Conservation (phyloP, 2,329 filamentous ascomycete genomes). For the Epichloe elymi region DNA sequence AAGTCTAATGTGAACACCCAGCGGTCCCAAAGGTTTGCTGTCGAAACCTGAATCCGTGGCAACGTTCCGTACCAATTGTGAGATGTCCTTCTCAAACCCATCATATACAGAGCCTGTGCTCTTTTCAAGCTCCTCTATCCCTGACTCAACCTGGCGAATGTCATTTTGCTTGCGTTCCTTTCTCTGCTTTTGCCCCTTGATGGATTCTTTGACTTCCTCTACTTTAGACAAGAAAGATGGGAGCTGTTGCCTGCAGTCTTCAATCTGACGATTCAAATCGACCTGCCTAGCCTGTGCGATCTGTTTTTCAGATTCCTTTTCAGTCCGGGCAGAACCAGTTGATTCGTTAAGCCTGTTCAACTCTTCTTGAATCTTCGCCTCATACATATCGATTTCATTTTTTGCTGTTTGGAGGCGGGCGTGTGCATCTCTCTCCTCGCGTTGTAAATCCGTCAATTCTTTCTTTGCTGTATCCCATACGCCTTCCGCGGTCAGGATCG, state of each 20-base stretch:
- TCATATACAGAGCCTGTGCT: constrained; percentile 44
- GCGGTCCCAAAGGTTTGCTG: constrained; percentile 65
- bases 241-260: constrained; percentile 16
- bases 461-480: constrained; percentile 39
- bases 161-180: constrained; percentile 38
- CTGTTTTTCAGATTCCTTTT: constrained; percentile 43
- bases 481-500: constrained; percentile 30
- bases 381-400: constrained; percentile 29
- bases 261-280: constrained; percentile 14
- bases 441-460: constrained; percentile 39
- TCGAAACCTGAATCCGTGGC: constrained; percentile 55
- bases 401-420: constrained; percentile 41
- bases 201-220: constrained; percentile 18
- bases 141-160: constrained; percentile 34
- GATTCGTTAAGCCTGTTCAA: constrained; percentile 49
- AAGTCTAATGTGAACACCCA: constrained; percentile 67
- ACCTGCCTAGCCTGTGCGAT: constrained; percentile 16
- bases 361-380: constrained; percentile 40
- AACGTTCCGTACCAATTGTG: constrained; percentile 54
- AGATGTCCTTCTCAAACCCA: constrained; percentile 52
- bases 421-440: constrained; percentile 54
- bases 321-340: constrained; percentile 55
- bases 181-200: constrained; percentile 18
- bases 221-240: constrained; percentile 21
- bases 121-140: constrained; percentile 36